phyloP scores from a whole-genome alignment of 306 rosid species.

The Clitoria ternatea region DNA sequence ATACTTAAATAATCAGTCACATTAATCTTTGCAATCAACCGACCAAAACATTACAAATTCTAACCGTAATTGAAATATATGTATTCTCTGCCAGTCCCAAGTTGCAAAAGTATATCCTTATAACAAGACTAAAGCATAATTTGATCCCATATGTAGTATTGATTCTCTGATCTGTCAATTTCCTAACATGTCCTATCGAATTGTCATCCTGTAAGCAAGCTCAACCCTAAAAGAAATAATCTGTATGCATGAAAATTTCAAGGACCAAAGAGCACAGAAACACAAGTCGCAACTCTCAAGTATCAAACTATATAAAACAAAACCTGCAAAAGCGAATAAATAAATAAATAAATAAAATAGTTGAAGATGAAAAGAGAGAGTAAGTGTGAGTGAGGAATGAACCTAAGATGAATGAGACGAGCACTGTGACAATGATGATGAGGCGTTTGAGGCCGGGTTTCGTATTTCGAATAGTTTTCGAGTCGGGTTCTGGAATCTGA shows the following conservation, averaged over 20 bases:
- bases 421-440: slow-evolving; percentile 55
- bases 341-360: background rate
- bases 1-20: background rate
- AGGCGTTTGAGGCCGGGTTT: slow-evolving; percentile 88
- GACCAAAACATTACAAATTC: background rate
- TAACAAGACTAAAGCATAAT: no score
- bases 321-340: slow-evolving; percentile 35
- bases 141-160: no score
- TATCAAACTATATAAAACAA: background rate
- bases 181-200: background rate
- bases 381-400: background rate
- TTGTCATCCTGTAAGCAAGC: background rate
- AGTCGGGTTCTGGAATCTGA: slow-evolving; percentile 30
- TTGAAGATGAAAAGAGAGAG: background rate
- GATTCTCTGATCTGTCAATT: background rate
- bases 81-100: background rate
- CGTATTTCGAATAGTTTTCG: slow-evolving; percentile 60
- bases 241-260: background rate
- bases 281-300: background rate
- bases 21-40: background rate
- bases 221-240: background rate
- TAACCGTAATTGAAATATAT: background rate
- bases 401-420: slow-evolving; percentile 79
- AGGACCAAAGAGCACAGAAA: background rate
- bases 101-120: background rate